Conservation (phyloP, 768 basidiomycete genomes). For the Cantharellus anzutake region DNA sequence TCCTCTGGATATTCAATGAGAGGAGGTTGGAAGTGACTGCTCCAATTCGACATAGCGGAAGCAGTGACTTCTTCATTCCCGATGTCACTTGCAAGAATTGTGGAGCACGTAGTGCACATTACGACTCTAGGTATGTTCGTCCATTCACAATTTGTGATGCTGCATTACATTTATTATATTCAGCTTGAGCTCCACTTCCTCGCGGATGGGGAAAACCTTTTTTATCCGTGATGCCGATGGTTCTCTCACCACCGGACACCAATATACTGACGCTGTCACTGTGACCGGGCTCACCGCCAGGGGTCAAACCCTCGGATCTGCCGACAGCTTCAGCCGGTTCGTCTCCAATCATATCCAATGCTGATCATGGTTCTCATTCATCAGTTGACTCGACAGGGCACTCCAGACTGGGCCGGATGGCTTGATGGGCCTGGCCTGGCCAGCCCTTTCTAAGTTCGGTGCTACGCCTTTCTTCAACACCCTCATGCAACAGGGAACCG, state of each 20-base stretch:
- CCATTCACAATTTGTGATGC: not conserved
- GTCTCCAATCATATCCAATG: not conserved
- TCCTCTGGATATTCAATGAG: not conserved
- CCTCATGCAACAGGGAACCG: conserved; percentile 10
- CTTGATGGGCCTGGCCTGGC: conserved; percentile 20
- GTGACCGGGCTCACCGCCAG: conserved; percentile 26
- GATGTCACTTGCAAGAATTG: not conserved
- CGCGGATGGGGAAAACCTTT: conserved; percentile 16
- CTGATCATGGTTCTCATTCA: not conserved
- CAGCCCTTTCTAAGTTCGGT: conserved; percentile 12
- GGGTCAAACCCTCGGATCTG: conserved; percentile 27
- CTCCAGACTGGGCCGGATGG: conserved; percentile 19
- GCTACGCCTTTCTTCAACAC: conserved; percentile 14
- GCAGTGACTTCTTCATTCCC: not conserved
- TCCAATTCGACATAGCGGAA: not conserved
- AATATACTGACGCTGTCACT: conserved; percentile 29
- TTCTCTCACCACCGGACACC: conserved; percentile 17
- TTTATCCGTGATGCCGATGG: conserved; percentile 25
- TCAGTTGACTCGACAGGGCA: not conserved
- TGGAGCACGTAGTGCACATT: not conserved
- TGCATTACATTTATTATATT: not conserved
- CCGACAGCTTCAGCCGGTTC: conserved; percentile 19
- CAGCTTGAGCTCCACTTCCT: conserved; percentile 18
- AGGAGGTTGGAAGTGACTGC: not conserved
- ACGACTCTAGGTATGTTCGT: not conserved